Evolutionary conservation across 306 rosid species (phyloP), one percentile per base, ranked within the genome.

Genomic region (Rosa lucieae): DNA sequence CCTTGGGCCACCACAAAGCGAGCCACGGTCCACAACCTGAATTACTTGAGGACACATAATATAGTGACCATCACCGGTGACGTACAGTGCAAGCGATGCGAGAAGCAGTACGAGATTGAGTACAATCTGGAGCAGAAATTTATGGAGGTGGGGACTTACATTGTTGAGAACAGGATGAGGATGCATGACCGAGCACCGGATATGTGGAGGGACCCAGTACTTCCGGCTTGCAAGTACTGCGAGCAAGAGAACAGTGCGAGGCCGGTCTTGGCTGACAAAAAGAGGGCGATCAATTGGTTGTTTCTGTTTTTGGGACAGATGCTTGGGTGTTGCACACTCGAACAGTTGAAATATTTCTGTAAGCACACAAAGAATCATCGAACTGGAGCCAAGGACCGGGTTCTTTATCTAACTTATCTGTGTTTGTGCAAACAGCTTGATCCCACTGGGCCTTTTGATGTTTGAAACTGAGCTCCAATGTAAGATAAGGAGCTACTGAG

Each of bases 371-470:
- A 13, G 0, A 85, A 68, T 46, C 97, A 93, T 76, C 85, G 87
- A 12, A 88, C 92, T 0, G 97, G 88, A 0, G 90, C 92, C 2
- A 91, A 93, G 23, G 83, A 93, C 73, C 78, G 94, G 0, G 79
- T 93, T 83, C 84, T 90, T 39, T 90, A 84, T 72, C 81, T 70
- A 3, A 58, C 91, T 7, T 90, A 88, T 68, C 62, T 78, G 18
- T 70, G 13, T 23, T 40, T 91, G 39, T 85, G 83, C 65, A 84
- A 80, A 21, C 94, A 90, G 67, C 86, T 92, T 37, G 75, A 79
- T 39, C 87, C 89, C 0, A 1, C 29, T 0, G 84, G 86, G 0
- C 86, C 83, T 40, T 89, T 83, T 39, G 46, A 52, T 17, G 70
- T 56, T 11, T 74, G 21, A 67, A 32, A 40, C 9, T 47, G 52